A percentile compares a stretch with the other conserved stretches of the same genome.
Evolutionary conservation across 163 green algal species (phyloP).

Genomic region (Prototheca cutis): DNA sequence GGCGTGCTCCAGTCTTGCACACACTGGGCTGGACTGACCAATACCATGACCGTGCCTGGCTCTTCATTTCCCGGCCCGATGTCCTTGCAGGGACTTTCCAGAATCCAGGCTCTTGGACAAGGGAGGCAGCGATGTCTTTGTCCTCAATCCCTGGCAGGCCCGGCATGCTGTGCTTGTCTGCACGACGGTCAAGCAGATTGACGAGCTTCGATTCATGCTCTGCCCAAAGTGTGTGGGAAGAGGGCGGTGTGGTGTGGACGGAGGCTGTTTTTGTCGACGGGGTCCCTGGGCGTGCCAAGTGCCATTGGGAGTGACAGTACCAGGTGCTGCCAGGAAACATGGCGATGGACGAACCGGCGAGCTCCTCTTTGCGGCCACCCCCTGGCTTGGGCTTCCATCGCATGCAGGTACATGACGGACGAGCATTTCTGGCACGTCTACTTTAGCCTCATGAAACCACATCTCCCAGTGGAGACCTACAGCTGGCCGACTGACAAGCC

Average conservation of each 20-base stretch:
- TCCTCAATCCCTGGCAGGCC: slow-evolving; percentile 32
- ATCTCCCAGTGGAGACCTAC: slow-evolving; percentile 18
- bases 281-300: too few species aligned
- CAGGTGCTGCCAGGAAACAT: too few species aligned
- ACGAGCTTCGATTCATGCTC: slow-evolving; percentile 50
- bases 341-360: too few species aligned
- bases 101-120: slow-evolving; percentile 17
- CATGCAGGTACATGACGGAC: slow-evolving; percentile 40
- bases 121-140: background rate
- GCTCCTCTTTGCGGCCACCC: too few species aligned
- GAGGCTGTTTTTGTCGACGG: background rate
- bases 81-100: slow-evolving; percentile 33
- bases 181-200: slow-evolving; percentile 36
- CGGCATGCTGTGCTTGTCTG: slow-evolving; percentile 37
- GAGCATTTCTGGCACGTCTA: slow-evolving; percentile 51
- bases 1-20: background rate
- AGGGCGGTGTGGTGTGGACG: too few species aligned
- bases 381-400: too few species aligned
- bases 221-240: slow-evolving; percentile 36
- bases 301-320: too few species aligned
- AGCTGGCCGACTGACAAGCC: slow-evolving; percentile 9
- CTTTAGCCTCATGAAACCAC: slow-evolving; percentile 29
- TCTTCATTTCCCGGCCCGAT: too few species aligned
- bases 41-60: background rate
- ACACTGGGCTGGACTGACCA: background rate